Evolutionary conservation across 2,329 filamentous ascomycete genomes (phyloP).

Genomic region (Didymella lethalis): DNA sequence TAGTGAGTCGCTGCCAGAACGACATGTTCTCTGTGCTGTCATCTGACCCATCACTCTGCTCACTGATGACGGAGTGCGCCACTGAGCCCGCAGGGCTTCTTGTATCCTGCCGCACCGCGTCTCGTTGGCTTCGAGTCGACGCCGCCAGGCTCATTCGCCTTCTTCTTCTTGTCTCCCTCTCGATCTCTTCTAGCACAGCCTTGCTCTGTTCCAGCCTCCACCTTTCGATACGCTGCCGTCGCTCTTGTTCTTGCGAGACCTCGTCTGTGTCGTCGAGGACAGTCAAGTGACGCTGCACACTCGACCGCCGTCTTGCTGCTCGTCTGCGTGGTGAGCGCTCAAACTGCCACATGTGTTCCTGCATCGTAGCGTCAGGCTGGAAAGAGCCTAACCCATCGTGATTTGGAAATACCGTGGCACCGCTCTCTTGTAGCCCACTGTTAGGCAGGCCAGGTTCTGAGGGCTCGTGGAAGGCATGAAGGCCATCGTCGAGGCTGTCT

Average conservation of each 20-base stretch:
- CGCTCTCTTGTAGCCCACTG: slow-evolving; percentile 61
- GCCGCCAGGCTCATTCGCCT: slow-evolving; percentile 69
- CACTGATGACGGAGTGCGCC: slow-evolving; percentile 36
- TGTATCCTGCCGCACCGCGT: slow-evolving; percentile 27
- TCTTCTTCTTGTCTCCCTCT: slow-evolving; percentile 77
- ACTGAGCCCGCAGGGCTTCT: slow-evolving; percentile 21
- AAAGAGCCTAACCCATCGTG: slow-evolving; percentile 95
- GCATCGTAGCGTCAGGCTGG: slow-evolving; percentile 69
- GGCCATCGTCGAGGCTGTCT: slow-evolving; percentile 90
- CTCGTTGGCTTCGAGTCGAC: slow-evolving; percentile 46
- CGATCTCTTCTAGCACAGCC: slow-evolving; percentile 85
- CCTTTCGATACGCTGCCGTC: slow-evolving; percentile 82
- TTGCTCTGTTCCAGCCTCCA: slow-evolving; percentile 93
- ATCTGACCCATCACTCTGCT: slow-evolving; percentile 49
- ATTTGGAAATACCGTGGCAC: slow-evolving; percentile 78
- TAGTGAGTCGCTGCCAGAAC: slow-evolving; percentile 81
- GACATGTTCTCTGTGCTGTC: slow-evolving; percentile 66
- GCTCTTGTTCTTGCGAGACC: slow-evolving; percentile 71
- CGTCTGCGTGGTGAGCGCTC: slow-evolving; percentile 78
- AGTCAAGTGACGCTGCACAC: slow-evolving; percentile 65
- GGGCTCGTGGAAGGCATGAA: slow-evolving; percentile 83
- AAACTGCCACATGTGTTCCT: slow-evolving; percentile 89
- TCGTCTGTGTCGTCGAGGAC: slow-evolving; percentile 60
- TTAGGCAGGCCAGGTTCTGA: slow-evolving; percentile 54
- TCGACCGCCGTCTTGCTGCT: slow-evolving; percentile 61